Evolutionary conservation across 1,139 yeast species (phyloP).

Genomic region (Kodamaea sp.): DNA sequence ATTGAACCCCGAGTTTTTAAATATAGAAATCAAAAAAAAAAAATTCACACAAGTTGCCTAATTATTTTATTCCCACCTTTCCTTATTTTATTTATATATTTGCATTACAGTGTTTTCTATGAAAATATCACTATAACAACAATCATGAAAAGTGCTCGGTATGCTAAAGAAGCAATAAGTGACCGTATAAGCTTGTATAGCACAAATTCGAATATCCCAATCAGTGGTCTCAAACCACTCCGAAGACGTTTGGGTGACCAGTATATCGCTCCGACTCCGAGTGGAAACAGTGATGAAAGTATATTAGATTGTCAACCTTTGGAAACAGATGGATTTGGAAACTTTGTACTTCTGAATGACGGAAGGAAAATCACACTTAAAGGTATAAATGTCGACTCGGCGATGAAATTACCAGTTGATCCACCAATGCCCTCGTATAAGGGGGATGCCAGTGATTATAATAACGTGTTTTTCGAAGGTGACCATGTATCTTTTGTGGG

Average conservation of each 20-base stretch:
- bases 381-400: slow-evolving; percentile 82
- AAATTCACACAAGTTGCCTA: too few relatives aligned
- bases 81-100: neutral
- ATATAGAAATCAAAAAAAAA: too few relatives aligned
- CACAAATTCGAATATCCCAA: slow-evolving; percentile 23
- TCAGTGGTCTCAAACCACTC: slow-evolving; percentile 29
- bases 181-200: slow-evolving; percentile 33
- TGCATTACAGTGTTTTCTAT: neutral
- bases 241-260: slow-evolving; percentile 13
- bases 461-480: slow-evolving; percentile 59
- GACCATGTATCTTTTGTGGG: slow-evolving; percentile 76
- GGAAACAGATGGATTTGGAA: slow-evolving; percentile 43
- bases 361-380: slow-evolving; percentile 64
- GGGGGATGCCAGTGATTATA: slow-evolving; percentile 40
- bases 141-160: slow-evolving; percentile 20
- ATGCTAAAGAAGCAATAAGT: slow-evolving; percentile 30
- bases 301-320: slow-evolving; percentile 33
- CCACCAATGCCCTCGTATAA: slow-evolving; percentile 56
- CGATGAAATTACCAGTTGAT: slow-evolving; percentile 62
- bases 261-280: slow-evolving; percentile 8
- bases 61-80: neutral
- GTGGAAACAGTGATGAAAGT: slow-evolving; percentile 10
- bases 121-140: neutral
- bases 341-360: slow-evolving; percentile 49
- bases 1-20: neutral